These are phyloP conservation scores for Carnegiea gigantea DNA, from an alignment of 179 eudicot genomes.

Conservation along the genomic window DNA sequence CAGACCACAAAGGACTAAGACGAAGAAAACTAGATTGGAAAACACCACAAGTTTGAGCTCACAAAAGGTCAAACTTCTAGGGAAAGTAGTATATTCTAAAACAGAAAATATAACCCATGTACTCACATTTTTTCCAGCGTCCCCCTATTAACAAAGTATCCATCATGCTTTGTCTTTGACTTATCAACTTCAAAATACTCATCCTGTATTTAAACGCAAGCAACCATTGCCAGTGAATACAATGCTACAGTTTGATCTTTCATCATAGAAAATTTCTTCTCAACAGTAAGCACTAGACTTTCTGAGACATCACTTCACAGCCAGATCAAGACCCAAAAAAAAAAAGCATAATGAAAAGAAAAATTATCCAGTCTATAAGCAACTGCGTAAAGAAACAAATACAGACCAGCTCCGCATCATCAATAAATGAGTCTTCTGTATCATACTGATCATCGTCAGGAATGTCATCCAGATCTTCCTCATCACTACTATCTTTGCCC, in stretches of 20 bases:
- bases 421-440: conserved; percentile 97
- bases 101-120: conserved; percentile 13
- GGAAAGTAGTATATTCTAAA: not conserved
- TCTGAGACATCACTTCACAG: not conserved
- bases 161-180: conserved; percentile 91
- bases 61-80: not conserved
- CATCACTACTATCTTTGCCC: conserved; percentile 94
- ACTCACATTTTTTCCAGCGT: conserved; percentile 87
- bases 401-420: conserved; percentile 89
- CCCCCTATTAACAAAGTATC: conserved; percentile 94
- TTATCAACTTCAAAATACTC: conserved; percentile 98
- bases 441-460: conserved; percentile 98
- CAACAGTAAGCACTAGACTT: not conserved
- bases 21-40: not conserved
- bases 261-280: not conserved
- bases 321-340: not conserved
- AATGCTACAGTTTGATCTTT: not conserved
- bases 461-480: conserved; percentile 78
- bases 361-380: not conserved
- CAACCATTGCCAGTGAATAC: conserved; percentile 10
- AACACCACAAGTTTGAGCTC: not conserved
- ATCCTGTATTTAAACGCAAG: conserved; percentile 59
- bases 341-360: not conserved
- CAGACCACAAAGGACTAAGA: conserved; percentile 7
- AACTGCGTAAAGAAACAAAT: conserved; percentile 20